Conservation (phyloP, 306 rosid genomes). For the Cucumis hystrix region DNA sequence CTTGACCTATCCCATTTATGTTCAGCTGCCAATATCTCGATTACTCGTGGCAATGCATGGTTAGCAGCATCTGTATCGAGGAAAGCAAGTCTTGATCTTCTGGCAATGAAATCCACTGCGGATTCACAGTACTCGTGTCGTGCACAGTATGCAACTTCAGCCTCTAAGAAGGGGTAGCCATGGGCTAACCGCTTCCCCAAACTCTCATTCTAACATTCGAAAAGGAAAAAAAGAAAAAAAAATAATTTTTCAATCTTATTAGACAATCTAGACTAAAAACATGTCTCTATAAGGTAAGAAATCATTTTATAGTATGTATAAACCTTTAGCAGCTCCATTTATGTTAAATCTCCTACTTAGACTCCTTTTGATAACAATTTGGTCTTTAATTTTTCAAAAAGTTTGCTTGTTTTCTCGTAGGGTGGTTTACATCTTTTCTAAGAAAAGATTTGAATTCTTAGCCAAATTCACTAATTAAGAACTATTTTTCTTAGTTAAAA, state of each 20-base stretch:
- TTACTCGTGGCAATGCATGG: constrained; percentile 70
- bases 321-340: neutral
- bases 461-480: neutral
- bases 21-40: constrained; percentile 69
- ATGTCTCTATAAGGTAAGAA: neutral
- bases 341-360: neutral
- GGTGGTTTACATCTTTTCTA: neutral
- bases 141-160: constrained; percentile 98
- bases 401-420: neutral
- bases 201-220: constrained; percentile 43
- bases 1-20: constrained; percentile 80
- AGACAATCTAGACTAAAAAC: neutral
- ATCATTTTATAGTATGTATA: neutral
- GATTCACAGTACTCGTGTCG: constrained; percentile 93
- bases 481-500: neutral
- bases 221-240: neutral
- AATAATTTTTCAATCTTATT: neutral
- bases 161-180: constrained; percentile 90
- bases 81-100: constrained; percentile 92
- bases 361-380: neutral
- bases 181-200: constrained; percentile 95
- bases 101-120: constrained; percentile 87
- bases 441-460: neutral
- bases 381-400: neutral
- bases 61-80: constrained; percentile 94